Evolutionary conservation across 495 filamentous ascomycete species (phyloP).

Genomic region (Aspergillus diversus): DNA sequence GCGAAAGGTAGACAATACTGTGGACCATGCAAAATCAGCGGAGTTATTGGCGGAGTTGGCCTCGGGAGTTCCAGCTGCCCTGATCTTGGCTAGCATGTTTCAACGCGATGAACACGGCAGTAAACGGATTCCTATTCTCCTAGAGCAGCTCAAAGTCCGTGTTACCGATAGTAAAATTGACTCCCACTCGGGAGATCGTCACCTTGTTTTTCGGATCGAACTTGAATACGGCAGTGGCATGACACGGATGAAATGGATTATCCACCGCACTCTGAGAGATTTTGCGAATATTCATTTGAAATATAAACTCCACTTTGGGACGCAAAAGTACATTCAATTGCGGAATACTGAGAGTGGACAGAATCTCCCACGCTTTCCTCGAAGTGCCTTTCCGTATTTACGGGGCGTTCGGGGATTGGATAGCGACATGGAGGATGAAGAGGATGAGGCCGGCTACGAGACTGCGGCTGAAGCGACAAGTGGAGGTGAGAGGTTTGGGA

Average conservation of each 20-base stretch:
- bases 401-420: slow-evolving; percentile 78
- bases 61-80: slow-evolving; percentile 85
- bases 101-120: slow-evolving; percentile 96
- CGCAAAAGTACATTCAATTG: slow-evolving; percentile 75
- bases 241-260: slow-evolving; percentile 96
- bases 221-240: slow-evolving; percentile 95
- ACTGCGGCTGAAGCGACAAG: slow-evolving; percentile 60
- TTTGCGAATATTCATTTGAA: slow-evolving; percentile 92
- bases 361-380: slow-evolving; percentile 81
- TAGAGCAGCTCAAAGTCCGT: slow-evolving; percentile 91
- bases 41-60: slow-evolving; percentile 95
- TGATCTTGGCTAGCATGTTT: slow-evolving; percentile 95
- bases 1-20: slow-evolving; percentile 76
- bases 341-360: slow-evolving; percentile 56
- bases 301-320: slow-evolving; percentile 82
- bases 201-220: slow-evolving; percentile 87
- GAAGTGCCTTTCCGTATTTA: slow-evolving; percentile 89
- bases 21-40: slow-evolving; percentile 93
- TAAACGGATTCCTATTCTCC: slow-evolving; percentile 87
- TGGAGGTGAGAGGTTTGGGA: slow-evolving; percentile 56
- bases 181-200: slow-evolving; percentile 69
- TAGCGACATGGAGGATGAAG: slow-evolving; percentile 79
- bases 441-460: slow-evolving; percentile 66
- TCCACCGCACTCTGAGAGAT: slow-evolving; percentile 82
- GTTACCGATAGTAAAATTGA: slow-evolving; percentile 79